A percentile compares a stretch with the other conserved stretches of the same genome.
These are phyloP conservation scores for Lyophyllum shimeji DNA, from an alignment of 768 basidiomycete species.

Conservation along the genomic window DNA sequence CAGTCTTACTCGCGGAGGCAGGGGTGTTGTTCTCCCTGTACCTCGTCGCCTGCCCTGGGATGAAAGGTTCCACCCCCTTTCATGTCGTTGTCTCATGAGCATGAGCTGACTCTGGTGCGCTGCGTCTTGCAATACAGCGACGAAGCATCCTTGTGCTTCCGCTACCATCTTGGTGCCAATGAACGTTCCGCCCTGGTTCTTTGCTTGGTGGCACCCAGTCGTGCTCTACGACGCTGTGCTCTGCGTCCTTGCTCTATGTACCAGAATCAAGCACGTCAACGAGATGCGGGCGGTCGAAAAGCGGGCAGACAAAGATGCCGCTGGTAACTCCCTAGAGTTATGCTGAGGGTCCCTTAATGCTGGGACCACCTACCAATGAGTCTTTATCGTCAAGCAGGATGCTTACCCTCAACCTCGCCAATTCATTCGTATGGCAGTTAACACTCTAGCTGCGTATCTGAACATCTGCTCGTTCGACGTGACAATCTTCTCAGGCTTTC, in stretches of 20 bases:
- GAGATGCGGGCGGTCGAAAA: neutral
- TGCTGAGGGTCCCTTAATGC: neutral
- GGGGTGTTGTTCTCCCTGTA: neutral
- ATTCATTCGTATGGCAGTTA: neutral
- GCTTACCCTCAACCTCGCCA: neutral
- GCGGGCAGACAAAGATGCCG: too few relatives aligned
- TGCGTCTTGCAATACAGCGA: neutral
- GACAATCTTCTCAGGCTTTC: neutral
- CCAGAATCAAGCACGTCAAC: neutral
- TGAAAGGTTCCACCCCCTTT: neutral
- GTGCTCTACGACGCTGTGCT: slow-evolving; percentile 3
- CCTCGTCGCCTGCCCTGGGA: neutral
- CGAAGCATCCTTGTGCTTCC: neutral
- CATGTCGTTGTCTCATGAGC: neutral
- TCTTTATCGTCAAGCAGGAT: too few relatives aligned
- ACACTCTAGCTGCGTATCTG: neutral
- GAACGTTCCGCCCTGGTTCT: slow-evolving; percentile 1
- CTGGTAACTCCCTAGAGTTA: neutral
- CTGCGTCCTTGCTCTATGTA: neutral
- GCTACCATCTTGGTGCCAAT: neutral
- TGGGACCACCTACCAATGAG: too few relatives aligned
- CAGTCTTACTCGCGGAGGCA: neutral
- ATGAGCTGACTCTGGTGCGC: neutral
- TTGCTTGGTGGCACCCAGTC: slow-evolving; percentile 6
- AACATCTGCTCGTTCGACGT: neutral